A percentile compares a stretch with the other conserved stretches of the same genome.
Evolutionary conservation across 768 basidiomycete species (phyloP).

Genomic region (Pleurotus citrinopileatus): DNA sequence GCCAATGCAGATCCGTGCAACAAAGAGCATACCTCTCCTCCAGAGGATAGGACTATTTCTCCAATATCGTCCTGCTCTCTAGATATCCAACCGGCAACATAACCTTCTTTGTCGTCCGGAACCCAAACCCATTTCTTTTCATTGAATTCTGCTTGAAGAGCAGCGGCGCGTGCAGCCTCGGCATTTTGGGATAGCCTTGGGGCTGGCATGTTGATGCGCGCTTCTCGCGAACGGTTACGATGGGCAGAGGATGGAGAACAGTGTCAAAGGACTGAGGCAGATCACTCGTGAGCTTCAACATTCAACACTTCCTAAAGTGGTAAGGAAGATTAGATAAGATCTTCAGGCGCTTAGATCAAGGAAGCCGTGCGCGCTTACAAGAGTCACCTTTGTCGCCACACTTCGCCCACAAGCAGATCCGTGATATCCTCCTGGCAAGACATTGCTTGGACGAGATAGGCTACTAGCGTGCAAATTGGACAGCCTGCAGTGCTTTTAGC

Average conservation of each 20-base stretch:
- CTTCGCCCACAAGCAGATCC: too few relatives aligned
- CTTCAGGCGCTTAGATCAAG: neutral
- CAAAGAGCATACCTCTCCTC: conserved; percentile 68
- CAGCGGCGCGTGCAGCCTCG: conserved; percentile 81
- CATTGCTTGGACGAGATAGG: too few relatives aligned
- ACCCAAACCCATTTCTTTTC: conserved; percentile 99
- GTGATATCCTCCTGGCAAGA: too few relatives aligned
- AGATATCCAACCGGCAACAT: conserved; percentile 92
- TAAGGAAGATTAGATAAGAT: conserved; percentile 8
- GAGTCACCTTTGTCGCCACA: too few relatives aligned
- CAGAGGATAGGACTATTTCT: conserved; percentile 81
- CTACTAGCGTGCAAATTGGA: too few relatives aligned
- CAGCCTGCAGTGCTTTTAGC: too few relatives aligned
- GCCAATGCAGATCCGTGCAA: conserved; percentile 13
- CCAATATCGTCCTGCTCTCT: conserved; percentile 81
- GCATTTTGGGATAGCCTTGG: conserved; percentile 48
- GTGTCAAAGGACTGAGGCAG: neutral
- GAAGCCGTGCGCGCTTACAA: too few relatives aligned
- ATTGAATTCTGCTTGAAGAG: conserved; percentile 93
- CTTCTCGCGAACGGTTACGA: neutral
- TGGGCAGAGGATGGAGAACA: neutral
- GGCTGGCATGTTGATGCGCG: conserved; percentile 41
- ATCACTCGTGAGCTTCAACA: neutral
- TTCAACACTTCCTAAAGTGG: conserved; percentile 9
- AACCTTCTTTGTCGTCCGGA: conserved; percentile 88